Evolutionary conservation across 352 stramenopile genomes (phyloP).

Genomic region (Globisporangium solare): DNA sequence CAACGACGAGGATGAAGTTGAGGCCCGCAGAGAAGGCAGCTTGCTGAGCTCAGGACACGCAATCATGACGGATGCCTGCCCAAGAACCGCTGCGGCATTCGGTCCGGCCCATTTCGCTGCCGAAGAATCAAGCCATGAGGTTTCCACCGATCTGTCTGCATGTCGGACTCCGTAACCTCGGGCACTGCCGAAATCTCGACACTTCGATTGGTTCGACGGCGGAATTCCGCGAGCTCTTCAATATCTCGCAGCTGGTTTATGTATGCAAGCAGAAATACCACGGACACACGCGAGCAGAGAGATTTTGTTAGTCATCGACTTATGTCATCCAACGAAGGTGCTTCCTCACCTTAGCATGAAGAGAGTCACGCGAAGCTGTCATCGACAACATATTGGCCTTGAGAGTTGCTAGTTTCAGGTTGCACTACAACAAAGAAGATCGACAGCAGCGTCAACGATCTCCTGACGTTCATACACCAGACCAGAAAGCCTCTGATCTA

Average conservation of each 20-base stretch:
- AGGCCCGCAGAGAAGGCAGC: conserved; percentile 9
- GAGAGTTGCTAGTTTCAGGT: conserved; percentile 38
- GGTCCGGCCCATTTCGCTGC: conserved; percentile 58
- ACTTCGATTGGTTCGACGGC: conserved; percentile 53
- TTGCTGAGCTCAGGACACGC: conserved; percentile 49
- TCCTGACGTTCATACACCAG: not conserved
- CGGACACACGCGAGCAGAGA: not conserved
- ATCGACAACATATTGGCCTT: conserved; percentile 28
- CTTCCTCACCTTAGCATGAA: conserved; percentile 36
- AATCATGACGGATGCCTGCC: conserved; percentile 66
- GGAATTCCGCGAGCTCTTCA: conserved; percentile 45
- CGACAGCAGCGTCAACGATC: not conserved
- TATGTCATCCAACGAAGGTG: not conserved
- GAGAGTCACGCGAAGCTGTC: conserved; percentile 22
- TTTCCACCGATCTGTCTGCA: conserved; percentile 74
- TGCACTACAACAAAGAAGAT: conserved; percentile 24
- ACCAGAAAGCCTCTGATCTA: not conserved
- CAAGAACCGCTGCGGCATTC: conserved; percentile 67
- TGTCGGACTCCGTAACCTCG: conserved; percentile 38
- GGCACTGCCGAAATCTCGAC: conserved; percentile 47
- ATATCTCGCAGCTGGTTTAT: conserved; percentile 48
- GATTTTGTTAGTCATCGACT: not conserved
- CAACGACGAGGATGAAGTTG: conserved; percentile 12
- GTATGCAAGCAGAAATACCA: not conserved
- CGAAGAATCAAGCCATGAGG: conserved; percentile 66